phyloP scores from a whole-genome alignment of 2,329 filamentous ascomycete genomes.

The Hyphodiscus sp. region DNA sequence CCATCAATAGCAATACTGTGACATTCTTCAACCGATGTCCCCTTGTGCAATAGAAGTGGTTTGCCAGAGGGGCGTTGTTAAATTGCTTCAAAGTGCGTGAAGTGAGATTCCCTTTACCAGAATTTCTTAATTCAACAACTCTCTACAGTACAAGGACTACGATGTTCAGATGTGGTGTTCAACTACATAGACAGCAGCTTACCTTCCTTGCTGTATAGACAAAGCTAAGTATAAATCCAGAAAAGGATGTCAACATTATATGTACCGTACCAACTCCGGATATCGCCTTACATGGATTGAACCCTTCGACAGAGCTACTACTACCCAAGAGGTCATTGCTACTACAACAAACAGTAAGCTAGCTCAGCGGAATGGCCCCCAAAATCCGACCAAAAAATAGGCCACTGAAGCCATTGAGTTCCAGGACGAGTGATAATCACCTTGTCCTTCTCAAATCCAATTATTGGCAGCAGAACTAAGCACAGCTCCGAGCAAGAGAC shows the following conservation, averaged over 20 bases:
- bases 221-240: conserved; percentile 14
- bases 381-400: conserved; percentile 3
- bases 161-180: neutral
- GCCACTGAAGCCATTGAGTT: neutral
- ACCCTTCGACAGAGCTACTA: neutral
- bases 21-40: conserved; percentile 11
- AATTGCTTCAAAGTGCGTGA: conserved; percentile 40
- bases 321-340: conserved; percentile 11
- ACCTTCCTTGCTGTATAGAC: conserved; percentile 10
- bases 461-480: conserved; percentile 12
- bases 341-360: conserved; percentile 7
- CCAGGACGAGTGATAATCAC: neutral
- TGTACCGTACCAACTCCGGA: conserved; percentile 9
- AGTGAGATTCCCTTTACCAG: conserved; percentile 42
- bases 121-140: conserved; percentile 39
- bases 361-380: conserved; percentile 10
- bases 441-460: conserved; percentile 8
- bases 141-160: conserved; percentile 37
- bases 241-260: conserved; percentile 13
- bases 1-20: neutral
- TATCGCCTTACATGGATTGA: conserved; percentile 7
- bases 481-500: conserved; percentile 13
- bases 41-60: conserved; percentile 13
- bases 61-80: conserved; percentile 19
- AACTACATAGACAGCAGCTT: neutral